Percentiles rank a stretch among this genome's conserved stretches.
Evolutionary conservation across 2,329 filamentous ascomycete species (phyloP).

Genomic region (Fusarium pseudocircinatum): DNA sequence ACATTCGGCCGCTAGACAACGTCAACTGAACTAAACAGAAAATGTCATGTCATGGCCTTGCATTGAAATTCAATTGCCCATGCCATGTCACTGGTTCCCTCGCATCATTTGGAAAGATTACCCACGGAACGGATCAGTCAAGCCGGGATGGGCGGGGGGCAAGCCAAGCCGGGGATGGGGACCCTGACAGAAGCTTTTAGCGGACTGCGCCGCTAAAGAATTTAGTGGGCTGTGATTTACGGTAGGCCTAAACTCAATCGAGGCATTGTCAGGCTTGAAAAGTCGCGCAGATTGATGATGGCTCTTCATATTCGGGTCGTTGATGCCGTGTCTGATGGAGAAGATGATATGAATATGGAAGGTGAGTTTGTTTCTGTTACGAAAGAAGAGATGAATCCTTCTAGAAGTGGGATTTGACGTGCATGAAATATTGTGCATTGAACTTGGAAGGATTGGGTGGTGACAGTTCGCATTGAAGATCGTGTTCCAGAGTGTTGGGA

Average conservation of each 20-base stretch:
- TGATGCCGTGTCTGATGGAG: not conserved
- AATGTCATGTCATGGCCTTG: not conserved
- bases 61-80: not conserved
- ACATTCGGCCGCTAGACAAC: not conserved
- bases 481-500: not conserved
- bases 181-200: not conserved
- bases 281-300: not conserved
- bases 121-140: not conserved
- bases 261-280: conserved; percentile 6
- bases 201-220: not conserved
- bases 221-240: conserved; percentile 12
- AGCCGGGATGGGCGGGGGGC: not conserved
- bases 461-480: not conserved
- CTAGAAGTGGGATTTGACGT: not conserved
- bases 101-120: not conserved
- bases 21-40: not conserved
- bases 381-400: not conserved
- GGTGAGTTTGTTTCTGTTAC: not conserved
- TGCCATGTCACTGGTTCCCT: not conserved
- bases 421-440: not conserved
- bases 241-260: conserved; percentile 20
- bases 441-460: not conserved
- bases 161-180: not conserved
- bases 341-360: not conserved
- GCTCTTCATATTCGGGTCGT: not conserved